Evolutionary conservation across 257 asterid genomes (phyloP).

Genomic region (Solanum etuberosum): DNA sequence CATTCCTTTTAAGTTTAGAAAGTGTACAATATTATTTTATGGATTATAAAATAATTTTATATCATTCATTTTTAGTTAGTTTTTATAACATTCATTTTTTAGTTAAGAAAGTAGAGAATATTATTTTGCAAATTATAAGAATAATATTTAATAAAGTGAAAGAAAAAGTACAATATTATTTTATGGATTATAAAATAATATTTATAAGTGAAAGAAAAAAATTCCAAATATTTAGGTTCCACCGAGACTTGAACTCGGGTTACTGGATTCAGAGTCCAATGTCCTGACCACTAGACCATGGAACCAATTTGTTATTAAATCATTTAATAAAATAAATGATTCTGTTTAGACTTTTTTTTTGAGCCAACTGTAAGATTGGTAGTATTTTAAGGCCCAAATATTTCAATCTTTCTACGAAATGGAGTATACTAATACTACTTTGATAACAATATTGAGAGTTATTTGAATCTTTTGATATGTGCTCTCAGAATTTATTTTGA

Average conservation of each 20-base stretch:
- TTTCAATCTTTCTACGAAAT: not conserved
- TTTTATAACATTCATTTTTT: too few species aligned
- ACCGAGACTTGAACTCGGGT: slow-evolving; percentile 35
- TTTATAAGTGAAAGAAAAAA: too few species aligned
- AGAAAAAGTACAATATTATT: too few species aligned
- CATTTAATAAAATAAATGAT: not conserved
- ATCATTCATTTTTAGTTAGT: too few species aligned
- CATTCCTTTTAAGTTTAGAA: too few species aligned
- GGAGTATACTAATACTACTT: not conserved
- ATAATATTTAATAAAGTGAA: too few species aligned
- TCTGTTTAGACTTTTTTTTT: not conserved
- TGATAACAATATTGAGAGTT: not conserved
- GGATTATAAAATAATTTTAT: too few species aligned
- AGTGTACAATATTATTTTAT: too few species aligned
- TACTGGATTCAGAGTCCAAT: slow-evolving; percentile 12
- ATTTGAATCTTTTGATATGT: not conserved
- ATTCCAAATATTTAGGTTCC: not conserved
- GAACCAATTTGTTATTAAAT: not conserved
- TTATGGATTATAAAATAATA: too few species aligned
- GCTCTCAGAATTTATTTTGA: not conserved
- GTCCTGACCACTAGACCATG: slow-evolving; percentile 44
- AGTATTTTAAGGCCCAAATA: not conserved
- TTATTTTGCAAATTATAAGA: too few species aligned
- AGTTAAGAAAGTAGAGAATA: too few species aligned
- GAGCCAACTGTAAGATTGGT: not conserved